These are phyloP conservation scores for Ceriops decandra DNA, from an alignment of 345 rosid species.

Conservation along the genomic window DNA sequence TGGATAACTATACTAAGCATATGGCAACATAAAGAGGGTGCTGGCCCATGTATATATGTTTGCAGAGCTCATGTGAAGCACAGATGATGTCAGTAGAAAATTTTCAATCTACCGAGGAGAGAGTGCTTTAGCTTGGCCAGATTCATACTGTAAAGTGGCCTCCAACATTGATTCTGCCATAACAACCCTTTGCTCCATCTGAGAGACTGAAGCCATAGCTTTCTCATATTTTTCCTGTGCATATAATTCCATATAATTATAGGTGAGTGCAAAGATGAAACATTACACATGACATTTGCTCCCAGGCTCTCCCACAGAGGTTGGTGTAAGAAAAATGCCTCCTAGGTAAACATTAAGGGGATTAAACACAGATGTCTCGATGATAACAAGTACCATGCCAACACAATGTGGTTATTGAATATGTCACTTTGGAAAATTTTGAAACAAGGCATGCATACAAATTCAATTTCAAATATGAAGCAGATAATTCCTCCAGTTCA, in stretches of 20 bases:
- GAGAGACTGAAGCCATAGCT: constrained; percentile 54
- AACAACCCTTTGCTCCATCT: constrained; percentile 80
- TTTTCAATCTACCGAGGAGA: constrained; percentile 54
- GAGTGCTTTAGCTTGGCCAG: constrained; percentile 68
- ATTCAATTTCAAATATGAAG: not conserved
- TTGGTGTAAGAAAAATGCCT: not conserved
- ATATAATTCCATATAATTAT: not conserved
- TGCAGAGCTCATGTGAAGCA: not conserved
- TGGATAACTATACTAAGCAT: no score
- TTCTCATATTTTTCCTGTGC: constrained; percentile 86
- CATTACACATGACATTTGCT: not conserved
- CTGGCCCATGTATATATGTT: not conserved
- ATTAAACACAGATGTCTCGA: not conserved
- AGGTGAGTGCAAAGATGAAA: constrained; percentile 4
- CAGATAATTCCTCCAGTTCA: not conserved
- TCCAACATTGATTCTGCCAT: constrained; percentile 89
- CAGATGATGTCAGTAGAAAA: constrained; percentile 3
- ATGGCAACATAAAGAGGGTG: not conserved
- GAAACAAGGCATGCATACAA: not conserved
- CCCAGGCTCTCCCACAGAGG: not conserved
- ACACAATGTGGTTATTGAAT: not conserved
- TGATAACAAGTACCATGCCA: not conserved
- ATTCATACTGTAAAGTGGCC: constrained; percentile 79
- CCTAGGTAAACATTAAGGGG: not conserved
- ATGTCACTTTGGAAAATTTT: not conserved